Evolutionary conservation across 1,139 yeast species (phyloP), one percentile per base, ranked within the genome.

Genomic region (Meyerozyma smithsonii): DNA sequence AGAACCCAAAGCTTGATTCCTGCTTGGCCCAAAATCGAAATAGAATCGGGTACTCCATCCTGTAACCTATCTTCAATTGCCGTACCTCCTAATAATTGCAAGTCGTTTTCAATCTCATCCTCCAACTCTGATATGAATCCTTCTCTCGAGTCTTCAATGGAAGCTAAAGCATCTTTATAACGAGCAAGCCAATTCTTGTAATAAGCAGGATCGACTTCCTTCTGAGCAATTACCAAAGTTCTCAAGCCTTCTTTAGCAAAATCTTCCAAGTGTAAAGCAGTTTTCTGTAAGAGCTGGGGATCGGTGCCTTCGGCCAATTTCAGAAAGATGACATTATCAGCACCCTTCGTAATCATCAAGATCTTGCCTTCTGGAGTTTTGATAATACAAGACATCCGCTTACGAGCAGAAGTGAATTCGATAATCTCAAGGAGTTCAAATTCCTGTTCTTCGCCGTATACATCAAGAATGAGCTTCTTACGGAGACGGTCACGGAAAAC

Each of bases 211-310:
- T 83, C 65, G 28, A 92, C 55, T 51, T 83, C 92, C 50, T 82
- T 78, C 55, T 86, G 85, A 1, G 97, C 96, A 55, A 92, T 77
- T 68, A 97, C 92, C 46, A 92, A 72, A 1, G 98, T 92, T 67
- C 98, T 81, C 52, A 92, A 73, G 51, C 98, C 98, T 64, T 92
- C 98, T 38, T 86, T 86, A n/a, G 98, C 97, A 62, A 77, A 92
- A 52, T 85, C 87, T 57, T 89, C 97, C 46, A 92, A 70, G 56
- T 92, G 95, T 39, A 83, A 68, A 2, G 97, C 96, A 10, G 95
- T 86, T 46, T 70, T 69, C 30, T 65, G 58, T 37, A 74, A 51
- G 28, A 72, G 48, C 46, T 64, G 64, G 38, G 61, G 61, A 40
- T 65, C 63, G 36, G 59, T 52, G 24, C 46, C 40, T 17, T 69